Conservation (phyloP, 805 yeast species). For the Candida andamanensis region DNA sequence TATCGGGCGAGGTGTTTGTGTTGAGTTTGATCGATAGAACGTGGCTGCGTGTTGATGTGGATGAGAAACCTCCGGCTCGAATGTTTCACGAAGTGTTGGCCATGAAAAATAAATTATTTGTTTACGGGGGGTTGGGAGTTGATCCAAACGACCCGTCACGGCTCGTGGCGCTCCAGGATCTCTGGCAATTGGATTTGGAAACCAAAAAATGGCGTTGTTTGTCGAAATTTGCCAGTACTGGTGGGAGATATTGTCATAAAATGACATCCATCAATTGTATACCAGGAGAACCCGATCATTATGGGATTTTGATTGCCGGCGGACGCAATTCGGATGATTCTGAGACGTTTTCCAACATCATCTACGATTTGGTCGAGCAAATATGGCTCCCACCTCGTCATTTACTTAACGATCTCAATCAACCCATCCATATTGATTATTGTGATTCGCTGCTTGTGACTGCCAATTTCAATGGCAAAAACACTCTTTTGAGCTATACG, state of each 20-base stretch:
- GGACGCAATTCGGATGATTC: conserved; percentile 40
- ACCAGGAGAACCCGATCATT: conserved; percentile 34
- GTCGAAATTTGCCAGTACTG: conserved; percentile 22
- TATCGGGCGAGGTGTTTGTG: conserved; percentile 62
- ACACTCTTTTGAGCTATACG: no score
- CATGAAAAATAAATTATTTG: conserved; percentile 45
- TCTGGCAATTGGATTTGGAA: conserved; percentile 62
- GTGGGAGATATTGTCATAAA: conserved; percentile 50
- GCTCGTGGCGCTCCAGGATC: conserved; percentile 50
- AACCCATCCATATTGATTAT: conserved; percentile 24
- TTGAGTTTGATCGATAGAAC: conserved; percentile 52
- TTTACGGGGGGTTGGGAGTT: conserved; percentile 59
- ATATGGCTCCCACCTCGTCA: conserved; percentile 18
- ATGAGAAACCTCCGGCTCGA: conserved; percentile 40
- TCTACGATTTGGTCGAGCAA: conserved; percentile 43
- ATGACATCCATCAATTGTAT: conserved; percentile 38
- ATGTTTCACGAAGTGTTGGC: conserved; percentile 56
- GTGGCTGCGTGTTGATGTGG: conserved; percentile 43
- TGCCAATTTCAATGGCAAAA: conserved; percentile 2
- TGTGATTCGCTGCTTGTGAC: conserved; percentile 27
- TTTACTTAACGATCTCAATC: neutral
- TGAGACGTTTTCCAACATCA: conserved; percentile 26
- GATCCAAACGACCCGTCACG: conserved; percentile 6
- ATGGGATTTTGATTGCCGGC: conserved; percentile 50
- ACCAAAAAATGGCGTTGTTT: conserved; percentile 51